These are phyloP conservation scores for Pulveroboletus ravenelii DNA, from an alignment of 768 basidiomycete genomes.

Conservation along the genomic window DNA sequence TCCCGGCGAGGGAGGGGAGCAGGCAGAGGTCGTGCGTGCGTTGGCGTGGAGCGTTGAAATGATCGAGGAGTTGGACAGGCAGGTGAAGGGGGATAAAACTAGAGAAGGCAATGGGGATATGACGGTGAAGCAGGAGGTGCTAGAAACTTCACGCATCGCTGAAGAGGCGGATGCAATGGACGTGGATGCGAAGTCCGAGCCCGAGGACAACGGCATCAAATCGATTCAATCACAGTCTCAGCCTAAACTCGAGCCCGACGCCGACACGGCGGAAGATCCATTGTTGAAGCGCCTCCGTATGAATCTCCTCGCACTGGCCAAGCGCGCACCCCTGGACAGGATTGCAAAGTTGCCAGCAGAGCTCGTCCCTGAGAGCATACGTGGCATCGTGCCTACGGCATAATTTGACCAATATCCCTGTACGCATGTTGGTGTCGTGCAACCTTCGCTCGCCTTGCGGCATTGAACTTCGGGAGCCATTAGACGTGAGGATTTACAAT, in stretches of 20 bases:
- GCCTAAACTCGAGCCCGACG: neutral
- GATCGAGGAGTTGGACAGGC: conserved; percentile 38
- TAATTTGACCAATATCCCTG: neutral
- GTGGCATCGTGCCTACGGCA: conserved; percentile 56
- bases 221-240: neutral
- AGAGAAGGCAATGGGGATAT: neutral
- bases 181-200: conserved; percentile 15
- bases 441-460: neutral
- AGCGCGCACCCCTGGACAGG: conserved; percentile 70
- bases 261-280: conserved; percentile 40
- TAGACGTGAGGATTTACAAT: neutral
- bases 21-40: conserved; percentile 33
- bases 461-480: neutral
- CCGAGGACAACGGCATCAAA: neutral
- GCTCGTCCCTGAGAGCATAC: conserved; percentile 61
- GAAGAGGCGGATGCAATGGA: conserved; percentile 13
- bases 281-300: conserved; percentile 55
- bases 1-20: conserved; percentile 21
- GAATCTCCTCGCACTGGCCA: conserved; percentile 72
- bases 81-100: too few species aligned
- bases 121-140: conserved; percentile 14
- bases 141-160: neutral
- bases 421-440: neutral
- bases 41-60: conserved; percentile 53
- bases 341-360: conserved; percentile 61